These are phyloP conservation scores for Aspergillus tubingensis DNA, from an alignment of 2,329 filamentous ascomycete genomes.

Conservation along the genomic window DNA sequence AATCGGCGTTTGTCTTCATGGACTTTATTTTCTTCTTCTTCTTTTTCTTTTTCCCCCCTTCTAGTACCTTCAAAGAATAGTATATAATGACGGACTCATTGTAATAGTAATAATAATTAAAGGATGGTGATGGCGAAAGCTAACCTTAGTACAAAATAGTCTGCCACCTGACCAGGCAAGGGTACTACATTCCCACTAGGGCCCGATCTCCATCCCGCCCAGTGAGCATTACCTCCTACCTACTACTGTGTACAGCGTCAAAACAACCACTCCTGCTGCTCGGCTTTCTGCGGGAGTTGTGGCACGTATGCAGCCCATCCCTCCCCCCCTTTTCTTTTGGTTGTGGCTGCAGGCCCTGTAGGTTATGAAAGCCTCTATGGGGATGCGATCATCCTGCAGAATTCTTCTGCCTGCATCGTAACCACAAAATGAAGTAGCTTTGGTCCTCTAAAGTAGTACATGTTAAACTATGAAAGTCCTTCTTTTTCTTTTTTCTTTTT, in stretches of 20 bases:
- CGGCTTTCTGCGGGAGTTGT: background rate
- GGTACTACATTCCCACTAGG: constrained; percentile 27
- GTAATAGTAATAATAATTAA: background rate
- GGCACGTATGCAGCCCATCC: background rate
- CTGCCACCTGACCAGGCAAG: background rate
- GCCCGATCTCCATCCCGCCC: constrained; percentile 14
- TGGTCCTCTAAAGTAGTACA: background rate
- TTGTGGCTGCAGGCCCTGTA: background rate
- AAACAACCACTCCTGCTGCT: background rate
- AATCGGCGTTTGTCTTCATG: too few species aligned
- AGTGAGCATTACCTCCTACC: background rate
- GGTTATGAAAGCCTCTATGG: background rate
- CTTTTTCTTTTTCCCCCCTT: too few species aligned
- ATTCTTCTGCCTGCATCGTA: background rate
- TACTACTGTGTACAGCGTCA: too few species aligned
- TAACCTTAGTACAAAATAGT: background rate
- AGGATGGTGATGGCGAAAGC: background rate
- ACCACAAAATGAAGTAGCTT: background rate
- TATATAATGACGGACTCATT: too few species aligned
- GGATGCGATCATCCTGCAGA: background rate
- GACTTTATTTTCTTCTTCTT: too few species aligned
- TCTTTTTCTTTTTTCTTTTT: too few species aligned
- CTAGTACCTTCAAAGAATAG: too few species aligned
- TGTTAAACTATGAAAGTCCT: too few species aligned
- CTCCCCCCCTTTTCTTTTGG: background rate